Evolutionary conservation across 768 basidiomycete species (phyloP), one percentile per base, ranked within the genome.

Genomic region (Paxillus involutus): DNA sequence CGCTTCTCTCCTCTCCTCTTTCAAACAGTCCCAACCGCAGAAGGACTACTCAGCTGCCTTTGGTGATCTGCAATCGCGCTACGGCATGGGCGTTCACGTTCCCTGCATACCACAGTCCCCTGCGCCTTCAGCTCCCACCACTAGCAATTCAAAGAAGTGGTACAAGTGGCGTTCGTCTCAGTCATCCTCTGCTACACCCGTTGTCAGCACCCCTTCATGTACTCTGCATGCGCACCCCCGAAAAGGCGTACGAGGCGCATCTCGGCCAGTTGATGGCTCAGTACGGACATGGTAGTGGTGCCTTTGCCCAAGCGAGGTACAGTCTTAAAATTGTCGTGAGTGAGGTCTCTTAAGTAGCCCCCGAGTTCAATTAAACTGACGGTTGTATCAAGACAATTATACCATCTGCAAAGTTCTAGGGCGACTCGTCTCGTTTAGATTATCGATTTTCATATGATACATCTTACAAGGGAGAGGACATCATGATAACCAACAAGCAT

Each of bases 11-110:
- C 7, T 51, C 9, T 14, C 29, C 9, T 41, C 50, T 47, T 35
- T 49, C 11, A 54, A 44, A 53, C 13, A 44, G 10, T 10, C 44
- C 17, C 36, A 47, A 4, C 55, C 62, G 14, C 53, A 58, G 40
- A 66, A 66, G 58, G 63, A 66, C 49, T 66, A 64, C 41, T 48
- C 9, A 16, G 56, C 63, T n/a, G 60, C 65, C 3, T 65, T 62
- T 53, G 65, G 51, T 2, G 32, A 47, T n/a, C n/a, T 67, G 21
- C 65, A 66, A 32, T 33, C 32, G 9, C 55, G 49, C 39, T 66
- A 67, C 26, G 65, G 65, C 10, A 11, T 62, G 1, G 65, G 63
- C 11, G 51, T 50, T 13, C n/a, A 26, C 24, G 11, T 40, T 30
- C 0, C 26, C 30, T 13, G 46, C 51, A 6, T 19, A 26, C 0